Conservation (phyloP, 768 basidiomycete genomes). For the Serendipita sp. region DNA sequence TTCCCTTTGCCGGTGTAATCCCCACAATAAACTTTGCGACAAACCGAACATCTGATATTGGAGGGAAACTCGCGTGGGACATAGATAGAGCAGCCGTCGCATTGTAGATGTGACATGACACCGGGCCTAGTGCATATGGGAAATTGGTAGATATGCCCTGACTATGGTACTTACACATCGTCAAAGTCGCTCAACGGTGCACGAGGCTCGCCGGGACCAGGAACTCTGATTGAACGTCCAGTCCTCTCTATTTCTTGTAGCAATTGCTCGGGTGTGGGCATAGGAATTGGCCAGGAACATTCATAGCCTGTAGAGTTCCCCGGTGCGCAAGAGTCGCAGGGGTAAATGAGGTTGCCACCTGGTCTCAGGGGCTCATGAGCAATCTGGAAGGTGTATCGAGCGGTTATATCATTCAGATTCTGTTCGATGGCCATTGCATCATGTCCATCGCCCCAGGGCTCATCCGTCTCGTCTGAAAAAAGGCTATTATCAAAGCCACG, state of each 20-base stretch:
- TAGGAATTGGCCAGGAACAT: background rate
- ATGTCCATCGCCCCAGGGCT: background rate
- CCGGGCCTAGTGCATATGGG: background rate
- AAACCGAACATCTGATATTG: background rate
- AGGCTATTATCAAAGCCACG: background rate
- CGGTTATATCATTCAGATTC: background rate
- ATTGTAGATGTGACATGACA: background rate
- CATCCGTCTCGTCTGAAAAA: background rate
- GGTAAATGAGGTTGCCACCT: background rate
- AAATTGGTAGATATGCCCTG: background rate
- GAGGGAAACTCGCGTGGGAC: background rate
- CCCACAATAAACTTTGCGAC: background rate
- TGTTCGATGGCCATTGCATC: background rate
- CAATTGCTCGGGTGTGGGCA: background rate
- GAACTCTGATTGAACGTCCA: background rate
- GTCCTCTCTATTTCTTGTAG: background rate
- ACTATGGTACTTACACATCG: background rate
- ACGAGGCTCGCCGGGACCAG: background rate
- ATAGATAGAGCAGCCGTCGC: conserved; percentile 1
- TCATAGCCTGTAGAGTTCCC: background rate
- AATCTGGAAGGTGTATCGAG: background rate
- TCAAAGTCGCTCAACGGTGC: background rate
- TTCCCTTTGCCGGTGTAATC: background rate
- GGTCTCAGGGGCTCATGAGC: background rate
- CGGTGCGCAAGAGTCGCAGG: background rate